Base-by-base conservation (phyloP, 371 early-diverging fungal species). In the Mortierella sp. region DNA sequence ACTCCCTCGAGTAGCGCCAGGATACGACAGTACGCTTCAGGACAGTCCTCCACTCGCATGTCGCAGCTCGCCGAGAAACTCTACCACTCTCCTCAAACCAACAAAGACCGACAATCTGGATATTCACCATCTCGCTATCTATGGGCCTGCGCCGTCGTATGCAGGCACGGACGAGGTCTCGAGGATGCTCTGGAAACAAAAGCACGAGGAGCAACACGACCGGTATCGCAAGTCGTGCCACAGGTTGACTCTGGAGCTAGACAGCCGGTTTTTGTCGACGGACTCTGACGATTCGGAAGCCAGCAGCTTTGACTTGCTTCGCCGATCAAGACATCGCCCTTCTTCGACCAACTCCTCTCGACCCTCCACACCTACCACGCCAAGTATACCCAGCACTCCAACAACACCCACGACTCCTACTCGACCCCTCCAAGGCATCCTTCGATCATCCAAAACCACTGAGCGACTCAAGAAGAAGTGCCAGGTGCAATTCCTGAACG, bases 181-280 rank as follows among this genome's bases (percentile, higher is more conserved):
- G 16, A 80, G 75, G 51, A 80, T 84, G n/a, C 73, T 72, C 40
- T 81, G 85, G 81, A 77, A 51, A 34, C 81, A 84, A 70, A 80
- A 80, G 46, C 85, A 84, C 24, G 78, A 84, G 24, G 85, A 84
- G 50, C 85, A 81, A 46, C 81, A 84, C 28, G 81, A 84, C 19
- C 76, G 81, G 24, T 84, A 84, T 55, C 78, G 81, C 16, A 78
- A 74, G n/a, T 81, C 81, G 19, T 81, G 76, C 53, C 73, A 78
- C 21, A 54, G 81, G 11, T 21, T 80, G 59, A 78, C 81, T 3
- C 31, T 78, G 48, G 85, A 84, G 26, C 72, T 84, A 26, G 85
- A 84, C 2, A 64, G 71, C 5, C 76, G 73, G 2, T 74, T 79
- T 37, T 53, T 72, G 3, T 26, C 75, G 6, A 80, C 82, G 14